Conservation (phyloP, 176 grass and related monocot genomes). For the Coix lacrymajobi region DNA sequence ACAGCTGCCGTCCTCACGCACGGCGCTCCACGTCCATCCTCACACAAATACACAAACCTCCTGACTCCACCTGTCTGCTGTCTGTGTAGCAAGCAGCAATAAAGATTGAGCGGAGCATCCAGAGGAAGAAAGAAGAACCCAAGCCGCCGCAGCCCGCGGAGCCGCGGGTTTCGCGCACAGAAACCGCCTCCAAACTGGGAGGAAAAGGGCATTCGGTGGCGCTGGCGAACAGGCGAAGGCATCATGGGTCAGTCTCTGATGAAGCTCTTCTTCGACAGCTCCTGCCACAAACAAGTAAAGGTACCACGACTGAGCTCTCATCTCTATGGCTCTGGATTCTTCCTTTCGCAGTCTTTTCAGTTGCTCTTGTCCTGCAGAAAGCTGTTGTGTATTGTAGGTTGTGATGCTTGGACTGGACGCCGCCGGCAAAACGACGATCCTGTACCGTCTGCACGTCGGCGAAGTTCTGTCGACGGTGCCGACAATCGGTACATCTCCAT, state of each 20-base stretch:
- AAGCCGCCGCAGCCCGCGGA: too few species aligned
- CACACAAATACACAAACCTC: neutral
- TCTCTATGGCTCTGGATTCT: neutral
- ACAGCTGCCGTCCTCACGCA: neutral
- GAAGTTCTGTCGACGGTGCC: constrained; percentile 21
- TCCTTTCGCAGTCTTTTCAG: neutral
- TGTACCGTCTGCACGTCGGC: constrained; percentile 33
- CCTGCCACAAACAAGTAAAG: constrained; percentile 33
- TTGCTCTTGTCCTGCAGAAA: neutral
- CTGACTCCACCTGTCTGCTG: too few species aligned
- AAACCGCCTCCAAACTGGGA: neutral
- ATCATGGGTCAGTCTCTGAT: constrained; percentile 42
- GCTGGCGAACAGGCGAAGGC: too few species aligned
- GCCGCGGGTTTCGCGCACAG: neutral
- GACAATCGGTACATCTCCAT: neutral
- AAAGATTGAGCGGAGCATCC: neutral
- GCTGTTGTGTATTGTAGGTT: too few species aligned
- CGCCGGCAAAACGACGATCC: constrained; percentile 29
- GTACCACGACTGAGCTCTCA: neutral
- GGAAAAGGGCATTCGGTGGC: neutral
- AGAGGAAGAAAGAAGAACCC: too few species aligned
- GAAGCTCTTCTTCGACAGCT: constrained; percentile 51
- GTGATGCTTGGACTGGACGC: constrained; percentile 38
- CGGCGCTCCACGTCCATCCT: neutral
- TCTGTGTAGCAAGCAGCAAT: too few species aligned